These are phyloP conservation scores for Eimeria zaria DNA, from an alignment of 169 alveolate species.

Conservation along the genomic window DNA sequence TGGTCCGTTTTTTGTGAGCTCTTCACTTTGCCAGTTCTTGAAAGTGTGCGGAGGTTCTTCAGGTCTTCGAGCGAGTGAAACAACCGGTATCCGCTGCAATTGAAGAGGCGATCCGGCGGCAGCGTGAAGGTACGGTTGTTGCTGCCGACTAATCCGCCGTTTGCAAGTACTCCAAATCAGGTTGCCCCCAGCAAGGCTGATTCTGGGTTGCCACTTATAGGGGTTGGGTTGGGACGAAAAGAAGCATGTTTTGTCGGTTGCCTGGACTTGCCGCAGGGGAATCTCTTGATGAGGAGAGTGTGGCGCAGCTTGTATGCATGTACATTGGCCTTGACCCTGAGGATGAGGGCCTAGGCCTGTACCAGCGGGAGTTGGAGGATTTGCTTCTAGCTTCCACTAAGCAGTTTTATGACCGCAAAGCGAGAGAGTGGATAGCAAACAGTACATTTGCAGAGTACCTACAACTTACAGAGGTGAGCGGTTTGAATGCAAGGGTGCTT, in stretches of 20 bases:
- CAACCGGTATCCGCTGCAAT: slow-evolving; percentile 76
- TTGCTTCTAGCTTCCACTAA: slow-evolving; percentile 80
- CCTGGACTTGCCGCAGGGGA: slow-evolving; percentile 36
- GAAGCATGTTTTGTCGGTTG: neutral
- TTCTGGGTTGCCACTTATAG: neutral
- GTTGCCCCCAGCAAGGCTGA: neutral
- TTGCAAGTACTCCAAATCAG: neutral
- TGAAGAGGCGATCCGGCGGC: slow-evolving; percentile 82
- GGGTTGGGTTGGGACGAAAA: neutral
- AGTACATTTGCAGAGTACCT: slow-evolving; percentile 87
- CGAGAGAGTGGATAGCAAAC: slow-evolving; percentile 82
- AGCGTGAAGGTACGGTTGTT: slow-evolving; percentile 77
- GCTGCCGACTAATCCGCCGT: neutral
- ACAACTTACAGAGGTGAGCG: slow-evolving; percentile 83
- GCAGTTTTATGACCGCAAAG: slow-evolving; percentile 85
- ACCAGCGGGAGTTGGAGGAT: slow-evolving; percentile 86
- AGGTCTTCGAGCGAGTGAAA: slow-evolving; percentile 82
- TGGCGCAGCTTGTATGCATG: slow-evolving; percentile 77
- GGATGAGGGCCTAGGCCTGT: slow-evolving; percentile 76
- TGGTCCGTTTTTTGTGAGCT: neutral
- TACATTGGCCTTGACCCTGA: slow-evolving; percentile 84
- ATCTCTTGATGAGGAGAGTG: slow-evolving; percentile 73
- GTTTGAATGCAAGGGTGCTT: neutral
- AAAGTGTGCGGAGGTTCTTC: neutral
- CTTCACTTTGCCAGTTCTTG: neutral